phyloP scores from a whole-genome alignment of 345 rosid genomes.

The Brassica nigra region DNA sequence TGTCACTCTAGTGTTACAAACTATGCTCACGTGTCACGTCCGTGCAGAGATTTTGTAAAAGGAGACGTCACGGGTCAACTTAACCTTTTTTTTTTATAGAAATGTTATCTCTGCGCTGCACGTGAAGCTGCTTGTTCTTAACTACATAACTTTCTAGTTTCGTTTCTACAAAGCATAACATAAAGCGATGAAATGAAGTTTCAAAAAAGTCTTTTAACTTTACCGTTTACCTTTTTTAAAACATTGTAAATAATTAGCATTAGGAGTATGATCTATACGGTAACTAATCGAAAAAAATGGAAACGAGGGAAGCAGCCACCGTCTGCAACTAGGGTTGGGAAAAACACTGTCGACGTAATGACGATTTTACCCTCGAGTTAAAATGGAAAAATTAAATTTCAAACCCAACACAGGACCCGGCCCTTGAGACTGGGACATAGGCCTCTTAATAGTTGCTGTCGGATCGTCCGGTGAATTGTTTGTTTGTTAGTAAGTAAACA shows the following conservation, averaged over 20 bases:
- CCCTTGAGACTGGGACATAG: neutral
- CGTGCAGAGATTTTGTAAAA: constrained; percentile 24
- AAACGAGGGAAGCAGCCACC: constrained; percentile 1
- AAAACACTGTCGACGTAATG: neutral
- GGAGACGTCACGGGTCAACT: constrained; percentile 30
- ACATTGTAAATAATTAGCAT: neutral
- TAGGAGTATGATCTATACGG: neutral
- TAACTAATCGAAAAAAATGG: neutral
- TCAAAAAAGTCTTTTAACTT: neutral
- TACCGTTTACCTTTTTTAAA: neutral
- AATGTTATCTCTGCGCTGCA: constrained; percentile 17
- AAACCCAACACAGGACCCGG: neutral
- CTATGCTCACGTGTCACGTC: constrained; percentile 30
- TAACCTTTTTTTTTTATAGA: neutral
- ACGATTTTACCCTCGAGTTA: constrained; percentile 9
- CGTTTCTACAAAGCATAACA: constrained; percentile 9
- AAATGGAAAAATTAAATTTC: neutral
- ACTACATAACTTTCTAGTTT: constrained; percentile 22
- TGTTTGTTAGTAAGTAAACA: constrained; percentile 2
- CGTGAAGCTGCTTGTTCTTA: constrained; percentile 26
- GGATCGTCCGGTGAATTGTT: neutral
- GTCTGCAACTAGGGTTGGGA: constrained; percentile 28
- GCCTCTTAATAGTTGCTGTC: neutral
- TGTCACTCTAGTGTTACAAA: constrained; percentile 13
- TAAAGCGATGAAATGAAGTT: neutral